A percentile compares a stretch with the other conserved stretches of the same genome.
Conservation (phyloP, 768 basidiomycete genomes). For the Tulasnella sp. region DNA sequence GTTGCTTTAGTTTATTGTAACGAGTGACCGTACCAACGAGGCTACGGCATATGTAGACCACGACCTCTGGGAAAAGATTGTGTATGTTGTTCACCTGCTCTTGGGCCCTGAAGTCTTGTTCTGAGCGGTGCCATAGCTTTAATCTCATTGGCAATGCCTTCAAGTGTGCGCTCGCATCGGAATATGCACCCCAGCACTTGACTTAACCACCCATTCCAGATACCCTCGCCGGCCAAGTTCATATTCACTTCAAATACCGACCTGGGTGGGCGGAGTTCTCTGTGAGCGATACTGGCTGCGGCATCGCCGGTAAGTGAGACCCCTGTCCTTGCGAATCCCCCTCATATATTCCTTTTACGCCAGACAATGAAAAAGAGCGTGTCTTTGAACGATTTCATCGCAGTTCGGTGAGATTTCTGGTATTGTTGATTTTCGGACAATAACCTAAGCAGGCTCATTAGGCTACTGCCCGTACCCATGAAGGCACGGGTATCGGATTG, state of each 20-base stretch:
- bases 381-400: conserved; percentile 37
- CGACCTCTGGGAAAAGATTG: conserved; percentile 33
- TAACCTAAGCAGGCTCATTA: conserved; percentile 16
- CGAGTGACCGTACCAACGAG: conserved; percentile 26
- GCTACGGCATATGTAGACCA: conserved; percentile 30
- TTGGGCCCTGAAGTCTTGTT: background rate
- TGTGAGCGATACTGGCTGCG: conserved; percentile 36
- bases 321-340: background rate
- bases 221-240: conserved; percentile 31
- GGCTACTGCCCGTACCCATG: conserved; percentile 31
- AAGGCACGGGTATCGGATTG: conserved; percentile 35
- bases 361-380: conserved; percentile 25
- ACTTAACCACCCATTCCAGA: conserved; percentile 30
- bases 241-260: conserved; percentile 28
- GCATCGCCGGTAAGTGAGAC: conserved; percentile 31
- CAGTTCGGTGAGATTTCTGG: conserved; percentile 25
- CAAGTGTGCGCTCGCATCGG: conserved; percentile 27
- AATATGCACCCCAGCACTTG: conserved; percentile 24
- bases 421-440: background rate
- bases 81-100: conserved; percentile 11
- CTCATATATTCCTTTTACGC: background rate
- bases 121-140: conserved; percentile 21
- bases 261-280: conserved; percentile 29
- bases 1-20: conserved; percentile 27
- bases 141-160: conserved; percentile 35